Evolutionary conservation across 768 basidiomycete genomes (phyloP).

Genomic region (Podaxis sp.): DNA sequence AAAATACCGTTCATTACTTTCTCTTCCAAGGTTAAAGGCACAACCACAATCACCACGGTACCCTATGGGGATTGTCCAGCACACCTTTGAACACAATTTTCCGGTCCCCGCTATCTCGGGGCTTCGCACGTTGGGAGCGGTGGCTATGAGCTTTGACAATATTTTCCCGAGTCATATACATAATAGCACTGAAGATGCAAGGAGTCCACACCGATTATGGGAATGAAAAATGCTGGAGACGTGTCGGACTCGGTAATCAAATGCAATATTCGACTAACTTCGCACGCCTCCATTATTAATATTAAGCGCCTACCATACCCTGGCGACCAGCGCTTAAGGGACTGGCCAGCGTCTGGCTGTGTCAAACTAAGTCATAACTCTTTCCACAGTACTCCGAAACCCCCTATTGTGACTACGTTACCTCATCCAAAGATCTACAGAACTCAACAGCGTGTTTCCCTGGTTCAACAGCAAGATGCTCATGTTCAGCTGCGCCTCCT

Average conservation of each 20-base stretch:
- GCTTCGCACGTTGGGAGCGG: slow-evolving; percentile 61
- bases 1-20: slow-evolving; percentile 10
- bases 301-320: not conserved
- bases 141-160: slow-evolving; percentile 53
- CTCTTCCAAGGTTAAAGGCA: slow-evolving; percentile 5
- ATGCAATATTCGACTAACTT: not conserved
- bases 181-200: not conserved
- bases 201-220: too few relatives aligned
- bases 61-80: slow-evolving; percentile 68
- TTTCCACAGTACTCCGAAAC: not conserved
- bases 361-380: not conserved
- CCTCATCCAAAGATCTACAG: not conserved
- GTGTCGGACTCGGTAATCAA: not conserved
- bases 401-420: not conserved
- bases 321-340: not conserved
- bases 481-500: not conserved
- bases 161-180: slow-evolving; percentile 42
- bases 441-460: not conserved
- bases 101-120: slow-evolving; percentile 44
- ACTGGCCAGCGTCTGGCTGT: not conserved
- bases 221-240: not conserved
- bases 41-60: slow-evolving; percentile 54
- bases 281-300: not conserved
- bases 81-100: slow-evolving; percentile 70
- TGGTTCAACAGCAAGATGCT: not conserved